These are phyloP conservation scores for Nakazawaea peltata DNA, from an alignment of 805 yeast genomes.

Conservation along the genomic window DNA sequence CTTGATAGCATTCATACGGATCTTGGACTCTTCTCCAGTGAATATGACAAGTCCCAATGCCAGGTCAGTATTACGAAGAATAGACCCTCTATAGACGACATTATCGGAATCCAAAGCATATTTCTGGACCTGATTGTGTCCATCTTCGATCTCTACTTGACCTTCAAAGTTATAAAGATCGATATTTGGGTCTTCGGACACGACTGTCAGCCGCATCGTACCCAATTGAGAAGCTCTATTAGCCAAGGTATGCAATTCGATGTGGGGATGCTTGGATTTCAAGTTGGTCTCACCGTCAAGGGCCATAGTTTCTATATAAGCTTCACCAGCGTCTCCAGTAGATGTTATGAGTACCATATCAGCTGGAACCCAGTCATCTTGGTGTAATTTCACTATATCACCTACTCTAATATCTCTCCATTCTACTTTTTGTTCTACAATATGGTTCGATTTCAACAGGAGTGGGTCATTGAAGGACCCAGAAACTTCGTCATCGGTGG, in stretches of 20 bases:
- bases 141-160: slow-evolving; percentile 32
- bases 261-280: slow-evolving; percentile 64
- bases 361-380: slow-evolving; percentile 93
- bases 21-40: slow-evolving; percentile 94
- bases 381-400: slow-evolving; percentile 61
- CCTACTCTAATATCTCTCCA: slow-evolving; percentile 92
- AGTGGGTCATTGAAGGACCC: not conserved
- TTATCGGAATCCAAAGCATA: slow-evolving; percentile 73
- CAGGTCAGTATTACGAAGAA: slow-evolving; percentile 73
- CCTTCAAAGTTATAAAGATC: slow-evolving; percentile 94
- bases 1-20: slow-evolving; percentile 88
- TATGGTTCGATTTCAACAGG: slow-evolving; percentile 22
- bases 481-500: slow-evolving; percentile 1
- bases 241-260: slow-evolving; percentile 46
- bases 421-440: slow-evolving; percentile 25
- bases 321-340: slow-evolving; percentile 52
- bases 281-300: slow-evolving; percentile 95
- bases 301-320: slow-evolving; percentile 92
- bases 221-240: slow-evolving; percentile 43
- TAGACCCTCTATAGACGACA: slow-evolving; percentile 85
- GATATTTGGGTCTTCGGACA: slow-evolving; percentile 84
- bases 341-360: slow-evolving; percentile 72
- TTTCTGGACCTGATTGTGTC: slow-evolving; percentile 19
- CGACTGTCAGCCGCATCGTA: slow-evolving; percentile 42
- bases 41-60: slow-evolving; percentile 78